Evolutionary conservation across 768 basidiomycete species (phyloP).

Genomic region (Boletus huronensis): DNA sequence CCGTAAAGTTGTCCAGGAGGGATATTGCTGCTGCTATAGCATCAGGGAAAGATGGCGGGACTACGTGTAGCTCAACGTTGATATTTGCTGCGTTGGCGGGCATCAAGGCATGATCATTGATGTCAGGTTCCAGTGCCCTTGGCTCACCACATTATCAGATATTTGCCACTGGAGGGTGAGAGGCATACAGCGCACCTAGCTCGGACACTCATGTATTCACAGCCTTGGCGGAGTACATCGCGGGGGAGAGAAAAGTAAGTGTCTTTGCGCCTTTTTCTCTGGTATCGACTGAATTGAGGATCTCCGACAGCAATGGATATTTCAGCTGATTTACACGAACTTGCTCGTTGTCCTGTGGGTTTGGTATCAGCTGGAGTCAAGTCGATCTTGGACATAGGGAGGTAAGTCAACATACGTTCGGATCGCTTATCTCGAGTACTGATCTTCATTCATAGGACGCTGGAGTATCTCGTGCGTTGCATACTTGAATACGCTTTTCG

Average conservation of each 20-base stretch:
- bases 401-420: conserved; percentile 34
- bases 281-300: not conserved
- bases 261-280: not conserved
- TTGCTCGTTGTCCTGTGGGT: conserved; percentile 85
- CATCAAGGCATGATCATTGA: conserved; percentile 58
- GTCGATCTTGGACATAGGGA: conserved; percentile 90
- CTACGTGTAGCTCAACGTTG: conserved; percentile 71
- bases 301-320: conserved; percentile 81
- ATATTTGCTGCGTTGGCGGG: conserved; percentile 78
- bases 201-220: conserved; percentile 4
- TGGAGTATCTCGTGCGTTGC: conserved; percentile 67
- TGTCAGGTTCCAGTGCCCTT: not conserved
- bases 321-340: conserved; percentile 89
- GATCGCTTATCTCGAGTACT: not conserved
- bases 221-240: conserved; percentile 85
- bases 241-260: conserved; percentile 63
- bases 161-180: conserved; percentile 90
- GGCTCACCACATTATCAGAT: conserved; percentile 43
- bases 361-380: conserved; percentile 93
- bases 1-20: conserved; percentile 71
- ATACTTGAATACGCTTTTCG: not conserved
- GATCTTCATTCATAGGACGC: conserved; percentile 46
- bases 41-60: conserved; percentile 70
- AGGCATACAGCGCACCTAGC: not conserved
- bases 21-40: conserved; percentile 79